Evolutionary conservation across 129 eudicot genomes (phyloP), one percentile per base, ranked within the genome.

Genomic region (Pseudognaphalium luteoalbum): DNA sequence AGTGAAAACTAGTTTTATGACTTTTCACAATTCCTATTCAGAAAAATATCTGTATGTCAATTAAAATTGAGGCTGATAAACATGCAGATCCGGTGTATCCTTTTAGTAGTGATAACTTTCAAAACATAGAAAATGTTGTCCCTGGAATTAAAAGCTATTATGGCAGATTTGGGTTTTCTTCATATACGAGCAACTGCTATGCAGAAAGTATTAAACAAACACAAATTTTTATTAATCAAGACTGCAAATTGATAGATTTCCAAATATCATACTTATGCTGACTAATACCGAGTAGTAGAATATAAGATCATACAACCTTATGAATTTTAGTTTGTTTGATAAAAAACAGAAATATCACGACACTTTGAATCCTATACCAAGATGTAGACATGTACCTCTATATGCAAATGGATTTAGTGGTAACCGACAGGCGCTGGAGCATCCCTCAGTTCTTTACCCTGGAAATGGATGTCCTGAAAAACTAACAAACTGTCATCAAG

Each of bases 391-490:
- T 72, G 29, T 56, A 42, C 25, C 65, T 79, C 47, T 52, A 37
- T 25, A 28, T 44, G 16, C 52, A 16, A 73, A 73, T 58, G 39
- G 32, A 64, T 66, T 77, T 72, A 92, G 58, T 87, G 98, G 78
- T 94, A 94, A 66, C 93, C 96, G 17, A 87, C 59, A 70, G 98
- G 98, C 20, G 97, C 98, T 39, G 97, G 89, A 64, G 97, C 92
- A 30, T 94, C 97, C 76, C 86, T 84, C 82, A 94, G 73, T 76
- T 91, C 87, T 84, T 89, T 94, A 33, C 99, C 99, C 83, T 91
- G 92, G 81, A 66, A 94, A 77, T 94, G 97, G 39, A 94, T 86
- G 75, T 94, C 98, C 98, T 93, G 97, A 82, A 83, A 68, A 21
- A 58, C 29, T 35, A 71, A 65, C 61, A 66, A 80, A 41, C 32